Base-by-base conservation (phyloP, 2,329 filamentous ascomycete genomes). In the Tothia fuscella region DNA sequence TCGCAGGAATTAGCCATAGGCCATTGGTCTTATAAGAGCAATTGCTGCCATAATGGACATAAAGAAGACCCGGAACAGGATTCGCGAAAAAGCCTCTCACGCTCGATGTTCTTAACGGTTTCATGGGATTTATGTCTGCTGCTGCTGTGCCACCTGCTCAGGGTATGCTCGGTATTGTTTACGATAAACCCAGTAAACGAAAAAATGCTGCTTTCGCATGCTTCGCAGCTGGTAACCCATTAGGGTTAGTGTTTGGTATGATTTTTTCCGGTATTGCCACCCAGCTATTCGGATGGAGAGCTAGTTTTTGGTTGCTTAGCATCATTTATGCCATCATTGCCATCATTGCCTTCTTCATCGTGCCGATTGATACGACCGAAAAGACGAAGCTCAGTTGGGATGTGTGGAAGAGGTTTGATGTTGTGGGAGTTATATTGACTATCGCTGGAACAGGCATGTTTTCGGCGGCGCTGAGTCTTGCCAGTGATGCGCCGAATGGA, bases 191-290 rank as follows among this genome's bases (percentile, higher is more conserved):
- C 0, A 71, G 65, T 9, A 66, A 65, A 44, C 60, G 76, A n/a
- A 80, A 80, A 62, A 81, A 81, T 48, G 62, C 66, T 46, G 76
- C 71, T 0, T 80, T 80, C 53, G 76, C 75, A 0, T 77, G 74
- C 48, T 80, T 80, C 50, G 67, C 62, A 21, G 70, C 71, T 1
- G 72, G 72, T 0, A 76, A 75, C 40, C 72, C 72, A 0, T 53
- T 76, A 2, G 72, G 72, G 0, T 75, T 72, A 43, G 70, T 74
- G 0, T 66, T 70, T 13, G 72, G 72, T 0, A 71, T 71, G 28
- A 72, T 83, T 3, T 65, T 78, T 2, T 73, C 72, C 6, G 79
- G 79, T 1, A 60, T 82, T 9, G 75, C 74, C 0, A 72, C 75
- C 0, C 66, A 72, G 41, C 52, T 80, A 1, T 74, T 74, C 46